Base-by-base conservation (phyloP, 1,139 yeast species). In the Hyphopichia burtonii region DNA sequence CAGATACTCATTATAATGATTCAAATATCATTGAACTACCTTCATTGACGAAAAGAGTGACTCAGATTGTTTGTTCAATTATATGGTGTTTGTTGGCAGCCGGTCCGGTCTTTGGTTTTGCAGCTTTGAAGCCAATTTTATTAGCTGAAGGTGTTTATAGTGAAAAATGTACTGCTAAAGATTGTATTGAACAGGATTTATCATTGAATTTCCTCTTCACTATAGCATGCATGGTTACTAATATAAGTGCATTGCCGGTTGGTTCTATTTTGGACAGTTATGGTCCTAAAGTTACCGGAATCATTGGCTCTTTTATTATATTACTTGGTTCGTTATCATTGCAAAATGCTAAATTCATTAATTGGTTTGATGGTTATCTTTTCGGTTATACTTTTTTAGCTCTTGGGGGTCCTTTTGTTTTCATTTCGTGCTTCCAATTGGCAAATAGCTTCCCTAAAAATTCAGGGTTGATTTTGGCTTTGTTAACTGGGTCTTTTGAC, bases 41-140 rank as follows among this genome's bases (percentile, higher is more conserved):
- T n/a, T 44, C 63, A 4, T 44, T 44, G 43, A 8, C 51, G 16
- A 54, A 52, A 42, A 53, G 66, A 45, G 44, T 63, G 9, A 51
- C 59, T 19, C 70, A 65, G 44, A 53, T 63, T 14, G 22, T 50
- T 14, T 86, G 96, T 61, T 91, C 97, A 30, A 80, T 88, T 28
- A 50, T 74, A 1, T 90, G 96, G 96, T 90, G 97, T 65, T 67
- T 90, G 20, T 68, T 89, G 32, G 91, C 96, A 2, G 96, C 96
- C 0, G 98, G 97, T 2, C 90, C 95, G 1, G 84, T 90, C 10
- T 91, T 91, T 70, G 96, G 97, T 1, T 91, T 90, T 67, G 96
- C 97, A 16, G 97, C 97, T 3, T 68, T 91, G 42, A 91, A 91
- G 57, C 95, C 96, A 4, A 78, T 90, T 3, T 68, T 91, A 38